These are phyloP conservation scores for Ascochyta viciae-villosae DNA, from an alignment of 2,329 filamentous ascomycete genomes.

Conservation along the genomic window DNA sequence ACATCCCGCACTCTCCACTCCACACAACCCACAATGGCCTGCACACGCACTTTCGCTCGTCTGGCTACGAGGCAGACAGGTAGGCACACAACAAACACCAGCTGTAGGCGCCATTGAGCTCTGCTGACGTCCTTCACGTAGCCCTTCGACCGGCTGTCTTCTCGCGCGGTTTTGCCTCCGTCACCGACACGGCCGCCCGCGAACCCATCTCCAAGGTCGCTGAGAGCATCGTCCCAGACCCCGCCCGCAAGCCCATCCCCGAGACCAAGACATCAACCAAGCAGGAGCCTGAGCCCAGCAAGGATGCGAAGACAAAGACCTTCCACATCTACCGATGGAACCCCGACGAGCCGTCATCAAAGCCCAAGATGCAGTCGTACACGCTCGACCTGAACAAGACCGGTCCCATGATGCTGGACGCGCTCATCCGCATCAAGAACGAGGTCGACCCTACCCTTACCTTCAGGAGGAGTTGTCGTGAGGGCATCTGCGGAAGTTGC, in stretches of 20 bases:
- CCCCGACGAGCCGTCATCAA: conserved; percentile 87
- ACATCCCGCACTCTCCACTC: conserved; percentile 38
- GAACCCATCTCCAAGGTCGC: conserved; percentile 44
- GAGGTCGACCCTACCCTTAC: conserved; percentile 96
- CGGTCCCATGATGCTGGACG: conserved; percentile 97
- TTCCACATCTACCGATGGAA: conserved; percentile 99
- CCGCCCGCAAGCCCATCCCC: conserved; percentile 44
- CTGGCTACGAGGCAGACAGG: conserved; percentile 48
- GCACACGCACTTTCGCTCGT: conserved; percentile 48
- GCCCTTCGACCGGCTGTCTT: conserved; percentile 47
- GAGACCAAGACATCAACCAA: conserved; percentile 66
- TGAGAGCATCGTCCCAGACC: conserved; percentile 39
- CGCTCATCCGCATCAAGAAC: conserved; percentile 98
- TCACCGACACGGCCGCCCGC: conserved; percentile 41
- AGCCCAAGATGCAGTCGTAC: conserved; percentile 96
- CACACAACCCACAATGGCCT: conserved; percentile 44
- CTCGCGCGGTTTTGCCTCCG: conserved; percentile 49
- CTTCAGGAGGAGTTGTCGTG: conserved; percentile 93
- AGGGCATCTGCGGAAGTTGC: conserved; percentile 98
- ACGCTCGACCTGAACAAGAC: conserved; percentile 98
- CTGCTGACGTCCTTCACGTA: conserved; percentile 35
- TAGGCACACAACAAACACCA: conserved; percentile 25
- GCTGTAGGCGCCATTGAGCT: conserved; percentile 27
- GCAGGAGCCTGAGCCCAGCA: conserved; percentile 65
- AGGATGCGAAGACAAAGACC: conserved; percentile 76